A percentile compares a stretch with the other conserved stretches of the same genome.
Conservation (phyloP, 768 basidiomycete species). For the Phylloporus arenicola region DNA sequence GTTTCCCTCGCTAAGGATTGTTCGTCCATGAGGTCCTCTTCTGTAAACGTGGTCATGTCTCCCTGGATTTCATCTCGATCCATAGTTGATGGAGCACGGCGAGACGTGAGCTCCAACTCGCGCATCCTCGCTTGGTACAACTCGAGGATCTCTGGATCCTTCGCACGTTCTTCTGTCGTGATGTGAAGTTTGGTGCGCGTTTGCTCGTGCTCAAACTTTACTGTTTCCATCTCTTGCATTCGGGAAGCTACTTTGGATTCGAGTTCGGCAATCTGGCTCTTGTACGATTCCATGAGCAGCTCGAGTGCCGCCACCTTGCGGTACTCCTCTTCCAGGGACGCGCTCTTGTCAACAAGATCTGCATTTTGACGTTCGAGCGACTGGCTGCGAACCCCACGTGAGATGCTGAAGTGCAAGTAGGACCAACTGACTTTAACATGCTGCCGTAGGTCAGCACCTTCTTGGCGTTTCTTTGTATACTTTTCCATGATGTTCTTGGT, state of each 20-base stretch:
- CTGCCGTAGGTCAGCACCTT: constrained; percentile 86
- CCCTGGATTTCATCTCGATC: too few species aligned
- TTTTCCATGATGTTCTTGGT: constrained; percentile 98
- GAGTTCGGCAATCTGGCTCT: too few species aligned
- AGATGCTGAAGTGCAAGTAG: constrained; percentile 11
- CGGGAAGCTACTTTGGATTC: constrained; percentile 65
- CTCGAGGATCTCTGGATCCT: constrained; percentile 87
- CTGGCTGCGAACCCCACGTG: constrained; percentile 33
- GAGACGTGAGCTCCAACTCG: constrained; percentile 80
- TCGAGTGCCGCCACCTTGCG: constrained; percentile 81
- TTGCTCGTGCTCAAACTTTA: constrained; percentile 77
- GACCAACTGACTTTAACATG: too few species aligned
- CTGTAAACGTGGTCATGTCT: too few species aligned
- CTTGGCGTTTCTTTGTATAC: constrained; percentile 97
- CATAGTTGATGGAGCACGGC: too few species aligned
- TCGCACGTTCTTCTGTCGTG: constrained; percentile 54
- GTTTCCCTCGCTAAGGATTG: constrained; percentile 55
- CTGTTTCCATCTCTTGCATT: too few species aligned
- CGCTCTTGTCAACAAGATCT: constrained; percentile 84
- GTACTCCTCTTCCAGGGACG: constrained; percentile 85
- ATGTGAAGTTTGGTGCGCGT: constrained; percentile 64
- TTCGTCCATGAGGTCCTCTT: constrained; percentile 44
- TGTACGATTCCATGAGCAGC: constrained; percentile 89
- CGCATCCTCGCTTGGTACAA: constrained; percentile 86
- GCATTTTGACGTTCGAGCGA: constrained; percentile 91